These are phyloP conservation scores for Kwoniella botswanensis DNA, from an alignment of 768 basidiomycete species.

Conservation along the genomic window DNA sequence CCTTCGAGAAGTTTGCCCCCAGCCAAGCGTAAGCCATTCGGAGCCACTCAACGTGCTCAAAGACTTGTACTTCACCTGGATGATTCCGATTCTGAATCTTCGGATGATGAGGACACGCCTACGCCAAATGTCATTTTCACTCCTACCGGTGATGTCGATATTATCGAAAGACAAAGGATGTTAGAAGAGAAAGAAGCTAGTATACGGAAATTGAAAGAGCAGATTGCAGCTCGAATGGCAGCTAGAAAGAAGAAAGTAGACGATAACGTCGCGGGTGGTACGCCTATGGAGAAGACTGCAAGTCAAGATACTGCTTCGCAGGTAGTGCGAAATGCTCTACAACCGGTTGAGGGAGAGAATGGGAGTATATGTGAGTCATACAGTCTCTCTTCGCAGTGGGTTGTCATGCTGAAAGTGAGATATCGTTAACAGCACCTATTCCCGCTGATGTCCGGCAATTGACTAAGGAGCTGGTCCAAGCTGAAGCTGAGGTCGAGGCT, in stretches of 20 bases:
- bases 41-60: slow-evolving; percentile 32
- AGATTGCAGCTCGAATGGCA: slow-evolving; percentile 42
- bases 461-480: slow-evolving; percentile 20
- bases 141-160: slow-evolving; percentile 1
- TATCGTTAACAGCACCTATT: slow-evolving; percentile 7
- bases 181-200: slow-evolving; percentile 48
- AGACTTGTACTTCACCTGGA: slow-evolving; percentile 38
- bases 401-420: background rate
- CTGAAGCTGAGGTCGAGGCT: slow-evolving; percentile 25
- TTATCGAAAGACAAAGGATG: slow-evolving; percentile 25
- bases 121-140: slow-evolving; percentile 1
- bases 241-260: slow-evolving; percentile 18
- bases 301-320: background rate
- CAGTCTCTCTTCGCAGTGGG: background rate
- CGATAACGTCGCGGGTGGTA: background rate
- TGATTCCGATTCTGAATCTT: slow-evolving; percentile 35
- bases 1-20: slow-evolving; percentile 23
- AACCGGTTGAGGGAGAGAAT: background rate
- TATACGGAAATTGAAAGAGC: slow-evolving; percentile 41
- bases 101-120: slow-evolving; percentile 20
- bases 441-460: slow-evolving; percentile 22
- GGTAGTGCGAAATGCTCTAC: background rate
- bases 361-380: slow-evolving; percentile 3
- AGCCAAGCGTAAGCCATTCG: slow-evolving; percentile 29
- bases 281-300: slow-evolving; percentile 1